A percentile compares a stretch with the other conserved stretches of the same genome.
Conservation (phyloP, 2,329 filamentous ascomycete genomes). For the Tolypocladium guangdongense region DNA sequence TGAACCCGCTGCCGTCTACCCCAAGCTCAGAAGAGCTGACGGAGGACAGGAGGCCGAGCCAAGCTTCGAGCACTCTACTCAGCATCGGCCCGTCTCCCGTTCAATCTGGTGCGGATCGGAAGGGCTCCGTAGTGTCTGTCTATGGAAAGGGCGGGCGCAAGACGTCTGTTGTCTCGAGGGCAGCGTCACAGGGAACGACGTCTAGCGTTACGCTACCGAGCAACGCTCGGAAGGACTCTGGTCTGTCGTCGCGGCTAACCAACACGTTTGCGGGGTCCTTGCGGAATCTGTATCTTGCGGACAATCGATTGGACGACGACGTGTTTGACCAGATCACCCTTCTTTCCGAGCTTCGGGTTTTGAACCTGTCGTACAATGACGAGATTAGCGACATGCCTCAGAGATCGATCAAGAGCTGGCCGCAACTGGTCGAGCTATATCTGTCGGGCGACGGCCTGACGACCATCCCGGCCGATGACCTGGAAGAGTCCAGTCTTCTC, state of each 20-base stretch:
- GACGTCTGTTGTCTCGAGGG: conserved; percentile 68
- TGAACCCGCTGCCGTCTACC: conserved; percentile 39
- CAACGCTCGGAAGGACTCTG: conserved; percentile 73
- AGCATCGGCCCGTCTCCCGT: conserved; percentile 67
- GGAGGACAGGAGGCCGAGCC: conserved; percentile 67
- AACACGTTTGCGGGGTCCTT: conserved; percentile 85
- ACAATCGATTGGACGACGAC: conserved; percentile 90
- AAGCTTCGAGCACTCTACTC: conserved; percentile 65
- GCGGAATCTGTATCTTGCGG: conserved; percentile 75
- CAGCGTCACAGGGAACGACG: conserved; percentile 34
- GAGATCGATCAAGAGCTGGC: conserved; percentile 79
- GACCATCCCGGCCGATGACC: conserved; percentile 81
- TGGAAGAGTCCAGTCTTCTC: conserved; percentile 79
- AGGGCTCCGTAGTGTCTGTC: conserved; percentile 75
- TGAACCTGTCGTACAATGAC: conserved; percentile 93
- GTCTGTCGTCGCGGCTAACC: conserved; percentile 64
- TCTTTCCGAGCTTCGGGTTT: conserved; percentile 70
- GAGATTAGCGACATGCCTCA: conserved; percentile 80
- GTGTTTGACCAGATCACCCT: conserved; percentile 85
- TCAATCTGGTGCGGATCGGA: conserved; percentile 50
- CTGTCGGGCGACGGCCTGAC: conserved; percentile 92
- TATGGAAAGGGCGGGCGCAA: conserved; percentile 73
- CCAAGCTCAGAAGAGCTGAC: conserved; percentile 69
- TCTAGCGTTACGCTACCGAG: conserved; percentile 38
- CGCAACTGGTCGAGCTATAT: conserved; percentile 82